Conservation (phyloP, 768 basidiomycete species). For the Boletus reticuloceps region DNA sequence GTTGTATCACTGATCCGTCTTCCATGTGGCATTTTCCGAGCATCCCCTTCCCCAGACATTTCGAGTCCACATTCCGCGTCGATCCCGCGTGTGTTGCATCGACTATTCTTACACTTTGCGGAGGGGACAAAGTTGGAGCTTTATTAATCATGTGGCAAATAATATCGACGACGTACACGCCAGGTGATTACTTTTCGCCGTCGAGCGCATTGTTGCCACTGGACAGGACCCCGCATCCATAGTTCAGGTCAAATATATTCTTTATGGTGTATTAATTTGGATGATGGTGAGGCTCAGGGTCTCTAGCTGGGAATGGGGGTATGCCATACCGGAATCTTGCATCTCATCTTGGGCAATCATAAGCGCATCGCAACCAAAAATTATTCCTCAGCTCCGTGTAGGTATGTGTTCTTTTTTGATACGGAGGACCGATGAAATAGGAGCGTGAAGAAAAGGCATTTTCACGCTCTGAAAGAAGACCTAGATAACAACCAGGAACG, state of each 20-base stretch:
- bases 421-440: background rate
- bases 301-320: background rate
- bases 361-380: background rate
- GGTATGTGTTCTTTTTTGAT: background rate
- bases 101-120: background rate
- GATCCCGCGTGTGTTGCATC: constrained; percentile 2
- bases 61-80: background rate
- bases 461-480: constrained; percentile 2
- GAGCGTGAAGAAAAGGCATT: background rate
- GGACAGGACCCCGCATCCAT: background rate
- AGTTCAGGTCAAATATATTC: background rate
- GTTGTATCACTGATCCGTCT: background rate
- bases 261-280: no score
- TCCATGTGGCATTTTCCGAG: background rate
- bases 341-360: background rate
- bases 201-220: background rate
- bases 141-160: background rate
- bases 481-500: constrained; percentile 10
- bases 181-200: background rate
- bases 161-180: background rate
- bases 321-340: background rate
- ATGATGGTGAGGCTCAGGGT: background rate
- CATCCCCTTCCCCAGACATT: background rate
- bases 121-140: background rate
- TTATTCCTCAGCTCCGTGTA: no score